phyloP scores from a whole-genome alignment of 176 grass and related monocot species.

The Aegilops umbellulata region DNA sequence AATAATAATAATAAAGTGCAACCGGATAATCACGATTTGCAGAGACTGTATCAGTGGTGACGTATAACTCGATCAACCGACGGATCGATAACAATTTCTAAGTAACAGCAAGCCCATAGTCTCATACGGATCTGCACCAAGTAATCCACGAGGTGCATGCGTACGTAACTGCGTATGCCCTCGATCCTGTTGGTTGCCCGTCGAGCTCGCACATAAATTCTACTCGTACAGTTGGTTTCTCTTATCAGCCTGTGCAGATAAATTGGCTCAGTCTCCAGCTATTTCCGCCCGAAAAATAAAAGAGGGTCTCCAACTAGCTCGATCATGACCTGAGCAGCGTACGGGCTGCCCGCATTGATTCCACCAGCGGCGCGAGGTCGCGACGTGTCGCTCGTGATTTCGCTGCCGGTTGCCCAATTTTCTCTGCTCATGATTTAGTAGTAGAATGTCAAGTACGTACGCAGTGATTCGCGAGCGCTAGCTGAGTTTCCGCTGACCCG shows the following conservation, averaged over 20 bases:
- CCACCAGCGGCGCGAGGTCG: background rate
- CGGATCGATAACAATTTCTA: no score
- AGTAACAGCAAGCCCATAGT: background rate
- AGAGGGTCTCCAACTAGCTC: background rate
- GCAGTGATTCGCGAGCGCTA: background rate
- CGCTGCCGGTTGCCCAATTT: background rate
- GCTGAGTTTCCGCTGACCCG: conserved; percentile 9
- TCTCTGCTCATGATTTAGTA: background rate
- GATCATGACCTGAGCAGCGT: background rate
- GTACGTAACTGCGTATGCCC: background rate
- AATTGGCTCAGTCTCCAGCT: background rate
- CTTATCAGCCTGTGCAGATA: background rate
- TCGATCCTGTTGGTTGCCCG: background rate
- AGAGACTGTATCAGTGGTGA: background rate
- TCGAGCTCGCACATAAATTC: background rate
- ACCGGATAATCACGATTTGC: no score
- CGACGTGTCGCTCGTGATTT: background rate
- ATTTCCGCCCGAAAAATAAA: background rate
- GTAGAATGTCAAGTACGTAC: background rate
- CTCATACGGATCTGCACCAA: background rate
- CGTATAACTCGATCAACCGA: background rate
- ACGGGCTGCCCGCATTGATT: background rate
- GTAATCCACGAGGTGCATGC: background rate
- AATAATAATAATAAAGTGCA: background rate
- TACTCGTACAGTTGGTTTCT: background rate